A percentile compares a stretch with the other conserved stretches of the same genome.
Evolutionary conservation across 352 stramenopile species (phyloP).

Genomic region (Pythium sukuiense): DNA sequence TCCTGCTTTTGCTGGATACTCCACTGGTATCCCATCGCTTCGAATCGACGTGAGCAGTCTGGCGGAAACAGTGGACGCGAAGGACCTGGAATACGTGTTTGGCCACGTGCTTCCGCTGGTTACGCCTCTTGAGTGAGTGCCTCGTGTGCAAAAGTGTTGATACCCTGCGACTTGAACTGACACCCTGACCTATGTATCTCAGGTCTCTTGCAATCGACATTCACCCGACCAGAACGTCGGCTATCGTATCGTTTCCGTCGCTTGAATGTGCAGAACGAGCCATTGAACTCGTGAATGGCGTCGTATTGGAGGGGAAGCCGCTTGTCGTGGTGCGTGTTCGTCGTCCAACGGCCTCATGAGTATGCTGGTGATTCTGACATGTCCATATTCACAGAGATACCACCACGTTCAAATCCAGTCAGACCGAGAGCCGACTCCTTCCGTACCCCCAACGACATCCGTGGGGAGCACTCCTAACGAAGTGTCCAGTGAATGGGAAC

Average conservation of each 20-base stretch:
- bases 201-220: conserved; percentile 25
- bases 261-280: conserved; percentile 37
- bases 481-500: neutral
- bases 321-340: conserved; percentile 46
- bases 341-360: neutral
- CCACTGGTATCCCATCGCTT: conserved; percentile 30
- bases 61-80: conserved; percentile 40
- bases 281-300: conserved; percentile 45
- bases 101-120: conserved; percentile 47
- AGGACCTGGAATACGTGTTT: conserved; percentile 60
- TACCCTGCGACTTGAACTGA: neutral
- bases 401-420: neutral
- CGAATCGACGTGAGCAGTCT: conserved; percentile 48
- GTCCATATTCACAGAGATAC: neutral
- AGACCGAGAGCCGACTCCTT: neutral
- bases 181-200: neutral
- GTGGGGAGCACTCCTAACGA: neutral
- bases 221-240: neutral
- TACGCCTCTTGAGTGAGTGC: conserved; percentile 37
- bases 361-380: neutral
- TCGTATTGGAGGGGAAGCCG: conserved; percentile 45
- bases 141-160: neutral
- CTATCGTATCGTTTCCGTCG: conserved; percentile 30
- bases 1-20: conserved; percentile 39
- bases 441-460: neutral